Conservation (phyloP, 257 asterid species). For the Solanum paucissectum region DNA sequence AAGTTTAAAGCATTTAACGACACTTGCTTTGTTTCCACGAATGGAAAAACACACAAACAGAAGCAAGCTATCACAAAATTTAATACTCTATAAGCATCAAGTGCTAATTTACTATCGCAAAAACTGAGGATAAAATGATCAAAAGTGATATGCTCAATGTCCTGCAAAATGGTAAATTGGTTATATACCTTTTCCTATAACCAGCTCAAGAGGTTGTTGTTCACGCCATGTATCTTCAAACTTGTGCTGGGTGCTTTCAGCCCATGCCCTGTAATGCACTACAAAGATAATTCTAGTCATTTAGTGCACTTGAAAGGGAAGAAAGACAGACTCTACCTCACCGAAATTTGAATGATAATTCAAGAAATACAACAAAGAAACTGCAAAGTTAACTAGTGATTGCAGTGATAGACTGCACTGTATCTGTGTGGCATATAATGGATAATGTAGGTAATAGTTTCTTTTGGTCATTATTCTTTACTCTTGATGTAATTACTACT, state of each 20-base stretch:
- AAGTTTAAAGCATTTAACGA: neutral
- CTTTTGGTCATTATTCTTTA: neutral
- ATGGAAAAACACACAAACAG: neutral
- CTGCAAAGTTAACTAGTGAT: neutral
- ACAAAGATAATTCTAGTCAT: conserved; percentile 7
- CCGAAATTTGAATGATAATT: neutral
- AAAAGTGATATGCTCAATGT: neutral
- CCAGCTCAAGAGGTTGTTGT: conserved; percentile 82
- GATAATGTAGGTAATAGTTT: neutral
- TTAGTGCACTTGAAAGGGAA: neutral
- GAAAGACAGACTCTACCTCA: neutral
- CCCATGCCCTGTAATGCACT: conserved; percentile 97
- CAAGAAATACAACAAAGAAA: neutral
- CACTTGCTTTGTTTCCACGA: neutral
- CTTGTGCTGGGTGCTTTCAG: conserved; percentile 79
- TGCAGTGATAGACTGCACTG: neutral
- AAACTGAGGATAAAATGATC: neutral
- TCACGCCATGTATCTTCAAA: conserved; percentile 98
- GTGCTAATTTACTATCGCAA: neutral
- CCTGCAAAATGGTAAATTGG: neutral
- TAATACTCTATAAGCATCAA: neutral
- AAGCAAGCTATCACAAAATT: neutral
- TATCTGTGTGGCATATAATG: neutral
- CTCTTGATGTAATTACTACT: neutral
- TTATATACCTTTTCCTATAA: conserved; percentile 78